phyloP scores from a whole-genome alignment of 2,329 filamentous ascomycete genomes.

The Fusarium staphyleae region DNA sequence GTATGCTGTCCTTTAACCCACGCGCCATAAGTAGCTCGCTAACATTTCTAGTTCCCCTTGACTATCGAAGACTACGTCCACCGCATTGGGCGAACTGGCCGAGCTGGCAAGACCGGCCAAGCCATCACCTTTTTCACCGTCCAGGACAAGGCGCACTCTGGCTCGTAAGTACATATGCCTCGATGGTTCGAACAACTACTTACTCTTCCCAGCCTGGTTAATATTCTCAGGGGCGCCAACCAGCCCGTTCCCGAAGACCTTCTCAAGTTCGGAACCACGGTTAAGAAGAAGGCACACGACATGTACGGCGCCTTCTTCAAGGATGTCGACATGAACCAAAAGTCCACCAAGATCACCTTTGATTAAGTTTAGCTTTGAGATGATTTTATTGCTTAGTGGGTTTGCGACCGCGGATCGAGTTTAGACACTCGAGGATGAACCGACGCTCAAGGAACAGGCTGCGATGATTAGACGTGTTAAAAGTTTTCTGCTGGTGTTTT shows the following conservation, averaged over 20 bases:
- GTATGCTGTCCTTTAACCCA: slow-evolving; percentile 48
- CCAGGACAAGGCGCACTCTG: slow-evolving; percentile 90
- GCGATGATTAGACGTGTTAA: slow-evolving; percentile 40
- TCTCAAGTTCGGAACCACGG: slow-evolving; percentile 94
- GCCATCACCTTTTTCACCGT: slow-evolving; percentile 96
- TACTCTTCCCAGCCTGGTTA: slow-evolving; percentile 72
- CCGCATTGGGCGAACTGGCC: slow-evolving; percentile 92
- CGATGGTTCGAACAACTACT: slow-evolving; percentile 1
- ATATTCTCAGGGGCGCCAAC: slow-evolving; percentile 91
- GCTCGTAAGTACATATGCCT: slow-evolving; percentile 68
- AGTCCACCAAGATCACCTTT: slow-evolving; percentile 92
- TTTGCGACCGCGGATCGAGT: slow-evolving; percentile 49
- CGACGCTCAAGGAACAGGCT: slow-evolving; percentile 62
- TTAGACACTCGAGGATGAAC: slow-evolving; percentile 61
- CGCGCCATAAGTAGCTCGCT: background rate
- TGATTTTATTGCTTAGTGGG: slow-evolving; percentile 42
- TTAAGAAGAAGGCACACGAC: slow-evolving; percentile 98
- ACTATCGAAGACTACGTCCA: slow-evolving; percentile 98
- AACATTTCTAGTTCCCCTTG: slow-evolving; percentile 72
- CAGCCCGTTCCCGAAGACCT: slow-evolving; percentile 90
- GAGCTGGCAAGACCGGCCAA: slow-evolving; percentile 86
- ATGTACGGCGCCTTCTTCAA: slow-evolving; percentile 97
- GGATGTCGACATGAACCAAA: slow-evolving; percentile 82
- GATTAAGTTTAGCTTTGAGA: slow-evolving; percentile 55
- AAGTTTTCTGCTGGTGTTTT: slow-evolving; percentile 24